These are phyloP conservation scores for Termitomyces heimii DNA, from an alignment of 768 basidiomycete species.

Conservation along the genomic window DNA sequence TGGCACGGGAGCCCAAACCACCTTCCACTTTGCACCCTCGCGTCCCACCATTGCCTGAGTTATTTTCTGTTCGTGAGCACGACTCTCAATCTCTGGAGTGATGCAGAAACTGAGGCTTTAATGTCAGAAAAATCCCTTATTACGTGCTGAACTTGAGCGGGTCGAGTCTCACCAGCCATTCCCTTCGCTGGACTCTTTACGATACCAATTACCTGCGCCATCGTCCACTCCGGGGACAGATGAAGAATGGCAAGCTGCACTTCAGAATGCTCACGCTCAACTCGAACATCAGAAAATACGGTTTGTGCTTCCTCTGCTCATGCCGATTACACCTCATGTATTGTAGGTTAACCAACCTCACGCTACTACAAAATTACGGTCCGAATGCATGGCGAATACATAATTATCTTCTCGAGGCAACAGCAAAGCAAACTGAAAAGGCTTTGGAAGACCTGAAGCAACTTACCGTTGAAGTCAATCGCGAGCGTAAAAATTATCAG, in stretches of 20 bases:
- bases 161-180: slow-evolving; percentile 65
- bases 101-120: slow-evolving; percentile 2
- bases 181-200: slow-evolving; percentile 60
- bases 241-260: slow-evolving; percentile 69
- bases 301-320: slow-evolving; percentile 30
- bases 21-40: slow-evolving; percentile 60
- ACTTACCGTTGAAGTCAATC: slow-evolving; percentile 78
- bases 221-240: slow-evolving; percentile 55
- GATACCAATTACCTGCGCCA: slow-evolving; percentile 74
- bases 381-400: slow-evolving; percentile 89
- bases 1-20: slow-evolving; percentile 64
- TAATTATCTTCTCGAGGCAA: slow-evolving; percentile 81
- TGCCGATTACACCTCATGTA: neutral
- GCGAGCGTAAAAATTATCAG: slow-evolving; percentile 84
- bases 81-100: slow-evolving; percentile 1
- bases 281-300: slow-evolving; percentile 81
- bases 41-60: slow-evolving; percentile 57
- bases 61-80: slow-evolving; percentile 64
- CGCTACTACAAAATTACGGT: slow-evolving; percentile 80
- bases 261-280: slow-evolving; percentile 76
- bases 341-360: slow-evolving; percentile 73
- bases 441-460: slow-evolving; percentile 75
- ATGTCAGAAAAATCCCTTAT: slow-evolving; percentile 56
- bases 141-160: slow-evolving; percentile 70
- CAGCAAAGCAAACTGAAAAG: slow-evolving; percentile 65